Base-by-base conservation (phyloP, 2,329 filamentous ascomycete genomes). In the Pezicula radicicola region DNA sequence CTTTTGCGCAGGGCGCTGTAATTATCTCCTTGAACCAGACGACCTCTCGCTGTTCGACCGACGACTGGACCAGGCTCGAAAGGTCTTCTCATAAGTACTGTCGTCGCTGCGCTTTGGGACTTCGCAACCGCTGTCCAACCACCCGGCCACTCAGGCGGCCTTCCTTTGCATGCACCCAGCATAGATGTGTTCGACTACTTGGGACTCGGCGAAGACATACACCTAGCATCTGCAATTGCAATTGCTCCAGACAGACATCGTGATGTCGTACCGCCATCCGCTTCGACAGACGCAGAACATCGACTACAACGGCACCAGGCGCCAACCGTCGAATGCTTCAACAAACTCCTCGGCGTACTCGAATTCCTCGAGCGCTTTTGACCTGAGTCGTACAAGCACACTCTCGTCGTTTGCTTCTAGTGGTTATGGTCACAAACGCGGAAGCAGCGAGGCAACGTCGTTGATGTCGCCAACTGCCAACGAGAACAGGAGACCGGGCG, bases 381-480 rank as follows among this genome's bases (percentile, higher is more conserved):
- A 84, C 41, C 74, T 79, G 49, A 86, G 83, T 63, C 73, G 77
- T 49, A 82, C 84, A 37, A 90, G 86, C 68, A 88, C 88, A 45
- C 75, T 87, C 59, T 89, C 87, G 16, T 93, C 89, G 30, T 79
- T 83, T 57, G 79, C 79, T n/a, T 90, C 89, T 33, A 83, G 81
- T 66, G 75, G 75, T 43, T 81, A 71, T 57, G 77, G 78, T 46
- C 89, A 93, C 65, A 88, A 84, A 68, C 83, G 90, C 67, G 88
- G 88, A 55, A 79, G 85, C 68, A 93, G 89, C 71, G 89, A 94
- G 75, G 80, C 80, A 52, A 78, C 78, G 54, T 78, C 78, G 54
- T 78, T 84, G 64, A 67, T 13, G 30, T 13, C 77, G 60, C 70
- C 75, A 54, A 71, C 78, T 59, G 71, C 71, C 53, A 66, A 75